These are phyloP conservation scores for Leishmania braziliensis DNA, from an alignment of 208 protist genomes.

Conservation along the genomic window DNA sequence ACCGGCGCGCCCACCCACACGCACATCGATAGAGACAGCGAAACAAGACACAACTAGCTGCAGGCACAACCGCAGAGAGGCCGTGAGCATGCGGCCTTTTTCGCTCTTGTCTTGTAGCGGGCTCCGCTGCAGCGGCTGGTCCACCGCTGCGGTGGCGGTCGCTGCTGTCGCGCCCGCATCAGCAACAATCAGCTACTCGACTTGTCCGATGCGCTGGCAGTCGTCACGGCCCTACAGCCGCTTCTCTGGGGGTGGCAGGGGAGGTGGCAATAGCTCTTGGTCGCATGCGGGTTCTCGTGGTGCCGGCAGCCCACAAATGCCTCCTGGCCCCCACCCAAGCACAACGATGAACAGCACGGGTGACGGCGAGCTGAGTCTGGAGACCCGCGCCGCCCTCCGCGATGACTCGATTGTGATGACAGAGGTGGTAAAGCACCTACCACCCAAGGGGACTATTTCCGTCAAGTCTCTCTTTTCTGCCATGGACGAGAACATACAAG, in stretches of 20 bases:
- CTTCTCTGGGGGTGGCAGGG: neutral
- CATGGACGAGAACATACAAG: conserved; percentile 58
- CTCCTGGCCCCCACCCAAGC: neutral
- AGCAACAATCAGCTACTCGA: neutral
- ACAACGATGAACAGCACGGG: conserved; percentile 21
- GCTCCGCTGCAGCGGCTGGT: neutral
- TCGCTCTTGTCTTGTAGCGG: neutral
- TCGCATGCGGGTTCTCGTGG: neutral
- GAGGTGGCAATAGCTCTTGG: neutral
- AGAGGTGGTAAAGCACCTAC: conserved; percentile 59
- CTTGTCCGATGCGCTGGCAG: conserved; percentile 7
- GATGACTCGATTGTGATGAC: conserved; percentile 67
- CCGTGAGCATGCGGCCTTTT: conserved; percentile 3
- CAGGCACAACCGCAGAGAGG: neutral
- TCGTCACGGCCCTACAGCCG: conserved; percentile 9
- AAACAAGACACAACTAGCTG: neutral
- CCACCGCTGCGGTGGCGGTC: neutral
- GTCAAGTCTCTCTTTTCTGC: conserved; percentile 68
- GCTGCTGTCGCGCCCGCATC: neutral
- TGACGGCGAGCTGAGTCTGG: conserved; percentile 59
- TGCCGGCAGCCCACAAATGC: neutral
- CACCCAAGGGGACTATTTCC: conserved; percentile 58
- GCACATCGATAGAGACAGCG: neutral
- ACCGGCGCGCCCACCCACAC: neutral
- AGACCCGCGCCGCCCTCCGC: conserved; percentile 62